Conservation (phyloP, 495 filamentous ascomycete genomes). For the Podospora pseudocomata region DNA sequence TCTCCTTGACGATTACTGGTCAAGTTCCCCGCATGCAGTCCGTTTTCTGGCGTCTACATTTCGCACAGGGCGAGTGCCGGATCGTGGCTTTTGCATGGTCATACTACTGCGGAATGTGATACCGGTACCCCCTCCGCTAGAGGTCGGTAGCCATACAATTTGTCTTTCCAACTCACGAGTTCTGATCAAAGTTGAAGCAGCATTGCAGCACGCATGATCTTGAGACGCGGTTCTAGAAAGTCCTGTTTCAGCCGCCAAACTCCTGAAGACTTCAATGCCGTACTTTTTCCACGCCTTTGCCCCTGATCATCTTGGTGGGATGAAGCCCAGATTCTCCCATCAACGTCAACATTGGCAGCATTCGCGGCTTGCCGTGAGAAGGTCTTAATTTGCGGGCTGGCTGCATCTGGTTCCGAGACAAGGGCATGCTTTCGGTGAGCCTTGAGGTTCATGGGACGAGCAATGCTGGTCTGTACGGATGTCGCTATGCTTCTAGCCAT, state of each 20-base stretch:
- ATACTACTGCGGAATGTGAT: neutral
- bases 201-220: neutral
- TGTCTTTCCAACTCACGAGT: neutral
- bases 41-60: slow-evolving; percentile 21
- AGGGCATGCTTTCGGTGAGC: neutral
- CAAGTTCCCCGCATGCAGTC: neutral
- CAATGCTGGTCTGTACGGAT: neutral
- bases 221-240: neutral
- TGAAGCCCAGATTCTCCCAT: neutral
- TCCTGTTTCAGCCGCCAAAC: neutral
- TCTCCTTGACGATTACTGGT: neutral
- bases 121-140: neutral
- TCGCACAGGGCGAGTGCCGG: slow-evolving; percentile 19
- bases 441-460: neutral
- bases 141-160: neutral
- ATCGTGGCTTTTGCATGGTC: slow-evolving; percentile 29
- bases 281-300: neutral
- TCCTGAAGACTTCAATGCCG: neutral
- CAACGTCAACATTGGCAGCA: neutral
- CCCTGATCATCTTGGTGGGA: neutral
- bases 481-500: neutral
- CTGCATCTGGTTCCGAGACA: neutral
- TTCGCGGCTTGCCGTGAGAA: neutral
- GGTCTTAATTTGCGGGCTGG: neutral
- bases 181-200: neutral